phyloP scores from a whole-genome alignment of 1,284 basidiomycete species.

The Agroathelia rolfsii region DNA sequence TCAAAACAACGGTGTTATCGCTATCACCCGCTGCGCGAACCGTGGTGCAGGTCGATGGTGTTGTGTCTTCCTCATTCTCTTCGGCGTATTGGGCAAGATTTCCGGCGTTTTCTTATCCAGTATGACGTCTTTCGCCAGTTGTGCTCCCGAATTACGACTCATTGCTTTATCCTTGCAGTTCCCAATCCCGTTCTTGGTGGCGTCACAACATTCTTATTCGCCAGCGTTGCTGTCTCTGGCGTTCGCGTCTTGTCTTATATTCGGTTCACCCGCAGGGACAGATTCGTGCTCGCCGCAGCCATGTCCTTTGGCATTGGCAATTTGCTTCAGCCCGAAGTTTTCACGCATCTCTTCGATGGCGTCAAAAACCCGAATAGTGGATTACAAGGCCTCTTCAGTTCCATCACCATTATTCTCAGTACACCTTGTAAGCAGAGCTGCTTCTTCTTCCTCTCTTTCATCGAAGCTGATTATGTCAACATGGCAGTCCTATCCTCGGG shows the following conservation, averaged over 20 bases:
- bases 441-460: constrained; percentile 8
- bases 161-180: constrained; percentile 26
- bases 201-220: constrained; percentile 72
- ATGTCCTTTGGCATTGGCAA: constrained; percentile 69
- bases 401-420: constrained; percentile 69
- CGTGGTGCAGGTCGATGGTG: constrained; percentile 65
- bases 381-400: constrained; percentile 63
- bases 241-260: constrained; percentile 62
- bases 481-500: constrained; percentile 53
- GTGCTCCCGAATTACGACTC: too few relatives aligned
- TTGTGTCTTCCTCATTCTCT: constrained; percentile 62
- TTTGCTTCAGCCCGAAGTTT: constrained; percentile 49
- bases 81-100: constrained; percentile 71
- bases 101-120: constrained; percentile 72
- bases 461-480: constrained; percentile 6
- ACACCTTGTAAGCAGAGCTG: constrained; percentile 54
- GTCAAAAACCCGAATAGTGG: constrained; percentile 48
- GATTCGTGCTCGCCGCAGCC: constrained; percentile 70
- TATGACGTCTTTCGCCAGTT: constrained; percentile 22
- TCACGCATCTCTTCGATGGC: constrained; percentile 60
- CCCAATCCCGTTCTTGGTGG: constrained; percentile 79
- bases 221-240: constrained; percentile 57
- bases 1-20: constrained; percentile 78
- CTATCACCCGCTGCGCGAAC: constrained; percentile 71
- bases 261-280: constrained; percentile 59